Percentiles rank a stretch among this genome's conserved stretches.
phyloP scores from a whole-genome alignment of 345 rosid species.

The Lepidium didymum region DNA sequence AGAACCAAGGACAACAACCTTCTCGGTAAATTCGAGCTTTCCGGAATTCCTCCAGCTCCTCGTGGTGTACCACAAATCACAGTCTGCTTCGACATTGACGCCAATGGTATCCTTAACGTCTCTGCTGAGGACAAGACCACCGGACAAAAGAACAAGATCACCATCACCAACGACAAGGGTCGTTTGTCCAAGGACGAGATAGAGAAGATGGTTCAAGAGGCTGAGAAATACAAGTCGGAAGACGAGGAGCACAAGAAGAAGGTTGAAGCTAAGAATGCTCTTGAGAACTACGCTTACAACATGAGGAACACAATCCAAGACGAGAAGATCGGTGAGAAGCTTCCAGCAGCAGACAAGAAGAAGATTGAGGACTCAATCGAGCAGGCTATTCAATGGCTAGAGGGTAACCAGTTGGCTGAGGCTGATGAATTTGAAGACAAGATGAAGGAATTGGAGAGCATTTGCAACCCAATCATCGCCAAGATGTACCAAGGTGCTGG shows the following conservation, averaged over 20 bases:
- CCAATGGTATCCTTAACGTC: slow-evolving; percentile 71
- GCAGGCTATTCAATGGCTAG: slow-evolving; percentile 62
- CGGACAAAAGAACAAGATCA: slow-evolving; percentile 74
- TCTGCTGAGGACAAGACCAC: slow-evolving; percentile 82
- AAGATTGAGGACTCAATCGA: slow-evolving; percentile 60
- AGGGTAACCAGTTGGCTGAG: slow-evolving; percentile 68
- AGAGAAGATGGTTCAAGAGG: slow-evolving; percentile 76
- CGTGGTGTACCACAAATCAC: slow-evolving; percentile 79
- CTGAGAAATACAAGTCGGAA: slow-evolving; percentile 71
- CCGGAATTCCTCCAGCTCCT: slow-evolving; percentile 74
- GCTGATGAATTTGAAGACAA: slow-evolving; percentile 73
- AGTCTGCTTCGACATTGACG: slow-evolving; percentile 74
- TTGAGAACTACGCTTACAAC: slow-evolving; percentile 68
- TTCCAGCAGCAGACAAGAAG: slow-evolving; percentile 49
- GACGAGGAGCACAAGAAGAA: slow-evolving; percentile 79
- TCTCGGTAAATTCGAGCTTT: slow-evolving; percentile 71
- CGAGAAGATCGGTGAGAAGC: slow-evolving; percentile 66
- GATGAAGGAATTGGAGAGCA: slow-evolving; percentile 81
- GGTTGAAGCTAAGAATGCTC: slow-evolving; percentile 66
- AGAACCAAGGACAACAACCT: slow-evolving; percentile 78
- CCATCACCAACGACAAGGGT: slow-evolving; percentile 77
- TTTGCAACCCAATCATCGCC: slow-evolving; percentile 77
- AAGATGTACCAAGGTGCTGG: slow-evolving; percentile 81
- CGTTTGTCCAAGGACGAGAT: slow-evolving; percentile 64
- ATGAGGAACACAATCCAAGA: slow-evolving; percentile 71